Evolutionary conservation across 192 early-diverging fungal genomes (phyloP).

Genomic region (Backusella tuberculispora): DNA sequence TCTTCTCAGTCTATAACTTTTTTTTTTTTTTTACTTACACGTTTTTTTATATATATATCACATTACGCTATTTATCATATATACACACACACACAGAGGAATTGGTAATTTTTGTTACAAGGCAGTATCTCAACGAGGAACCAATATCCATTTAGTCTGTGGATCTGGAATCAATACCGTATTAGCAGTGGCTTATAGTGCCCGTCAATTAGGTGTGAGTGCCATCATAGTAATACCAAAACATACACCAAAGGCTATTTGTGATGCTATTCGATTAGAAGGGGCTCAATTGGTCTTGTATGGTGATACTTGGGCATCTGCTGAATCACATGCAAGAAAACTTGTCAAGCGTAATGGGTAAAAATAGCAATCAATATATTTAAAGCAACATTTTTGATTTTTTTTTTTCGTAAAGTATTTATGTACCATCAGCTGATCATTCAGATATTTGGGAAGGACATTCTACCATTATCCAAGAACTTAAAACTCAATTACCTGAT

Average conservation of each 20-base stretch:
- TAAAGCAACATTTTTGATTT: neutral
- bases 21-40: neutral
- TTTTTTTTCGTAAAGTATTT: conserved; percentile 34
- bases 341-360: conserved; percentile 52
- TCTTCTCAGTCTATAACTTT: neutral
- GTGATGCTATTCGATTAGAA: conserved; percentile 62
- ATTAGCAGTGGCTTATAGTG: conserved; percentile 69
- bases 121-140: conserved; percentile 49
- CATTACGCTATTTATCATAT: neutral
- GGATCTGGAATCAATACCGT: conserved; percentile 68
- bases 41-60: neutral
- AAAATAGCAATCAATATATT: neutral
- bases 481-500: conserved; percentile 62
- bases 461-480: conserved; percentile 62
- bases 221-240: conserved; percentile 64
- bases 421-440: conserved; percentile 64
- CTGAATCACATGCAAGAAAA: conserved; percentile 46
- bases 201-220: conserved; percentile 58
- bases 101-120: conserved; percentile 63
- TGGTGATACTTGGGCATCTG: conserved; percentile 55
- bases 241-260: conserved; percentile 47
- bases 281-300: conserved; percentile 55
- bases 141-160: conserved; percentile 56
- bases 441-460: conserved; percentile 62
- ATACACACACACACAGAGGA: conserved; percentile 45